Conservation (phyloP, 768 basidiomycete species). For the Amanita phalloides region DNA sequence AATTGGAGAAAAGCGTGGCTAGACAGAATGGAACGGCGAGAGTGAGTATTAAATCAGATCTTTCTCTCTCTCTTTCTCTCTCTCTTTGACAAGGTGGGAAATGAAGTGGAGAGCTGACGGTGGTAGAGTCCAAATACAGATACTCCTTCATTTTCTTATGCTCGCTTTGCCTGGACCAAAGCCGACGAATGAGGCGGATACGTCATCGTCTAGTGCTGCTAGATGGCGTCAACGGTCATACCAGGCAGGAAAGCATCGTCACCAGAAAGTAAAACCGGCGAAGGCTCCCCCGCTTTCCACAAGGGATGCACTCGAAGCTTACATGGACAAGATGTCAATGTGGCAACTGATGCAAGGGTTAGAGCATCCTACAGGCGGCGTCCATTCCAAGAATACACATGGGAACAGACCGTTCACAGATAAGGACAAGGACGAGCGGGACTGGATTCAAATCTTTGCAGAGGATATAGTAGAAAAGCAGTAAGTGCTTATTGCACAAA, state of each 20-base stretch:
- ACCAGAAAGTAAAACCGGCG: constrained; percentile 11
- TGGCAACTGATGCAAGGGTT: constrained; percentile 56
- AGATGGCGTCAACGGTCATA: background rate
- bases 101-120: background rate
- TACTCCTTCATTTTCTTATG: constrained; percentile 57
- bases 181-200: constrained; percentile 20
- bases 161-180: constrained; percentile 46
- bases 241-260: background rate
- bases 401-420: constrained; percentile 6
- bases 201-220: background rate
- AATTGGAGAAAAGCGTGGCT: constrained; percentile 48
- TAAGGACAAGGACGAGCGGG: constrained; percentile 25
- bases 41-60: constrained; percentile 26
- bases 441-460: constrained; percentile 71
- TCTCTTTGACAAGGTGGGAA: too few relatives aligned
- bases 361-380: constrained; percentile 8
- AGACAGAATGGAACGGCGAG: constrained; percentile 57
- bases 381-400: constrained; percentile 6
- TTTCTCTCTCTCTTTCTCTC: too few relatives aligned
- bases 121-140: constrained; percentile 62
- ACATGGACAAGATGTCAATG: constrained; percentile 72
- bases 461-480: constrained; percentile 54
- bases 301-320: constrained; percentile 51
- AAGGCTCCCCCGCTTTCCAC: constrained; percentile 13
- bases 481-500: constrained; percentile 27